Conservation (phyloP, 2,329 filamentous ascomycete species). For the Colletotrichum acutatum region DNA sequence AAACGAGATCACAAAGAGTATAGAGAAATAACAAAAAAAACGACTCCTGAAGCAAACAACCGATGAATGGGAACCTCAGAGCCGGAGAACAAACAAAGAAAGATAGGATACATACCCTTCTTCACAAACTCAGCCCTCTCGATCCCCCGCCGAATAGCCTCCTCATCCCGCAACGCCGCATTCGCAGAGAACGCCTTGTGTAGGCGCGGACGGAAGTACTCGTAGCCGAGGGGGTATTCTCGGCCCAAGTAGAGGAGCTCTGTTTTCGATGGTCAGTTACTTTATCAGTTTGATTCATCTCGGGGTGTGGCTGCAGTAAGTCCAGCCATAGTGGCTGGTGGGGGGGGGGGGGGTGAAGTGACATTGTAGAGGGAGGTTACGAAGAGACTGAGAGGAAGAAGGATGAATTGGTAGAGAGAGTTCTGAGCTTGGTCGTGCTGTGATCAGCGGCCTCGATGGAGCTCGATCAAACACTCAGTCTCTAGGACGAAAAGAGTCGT, state of each 20-base stretch:
- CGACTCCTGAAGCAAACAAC: too few relatives aligned
- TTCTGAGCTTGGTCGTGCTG: too few relatives aligned
- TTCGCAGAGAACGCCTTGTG: conserved; percentile 89
- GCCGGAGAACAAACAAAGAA: not conserved
- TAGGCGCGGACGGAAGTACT: conserved; percentile 83
- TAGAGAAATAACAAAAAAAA: too few relatives aligned
- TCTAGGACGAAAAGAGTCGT: too few relatives aligned
- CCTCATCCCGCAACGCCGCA: conserved; percentile 74
- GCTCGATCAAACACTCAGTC: too few relatives aligned
- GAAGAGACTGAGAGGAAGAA: too few relatives aligned
- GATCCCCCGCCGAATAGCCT: conserved; percentile 80
- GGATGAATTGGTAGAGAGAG: too few relatives aligned
- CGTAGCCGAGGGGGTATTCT: conserved; percentile 85
- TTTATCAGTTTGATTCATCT: not conserved
- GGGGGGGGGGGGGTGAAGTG: too few relatives aligned
- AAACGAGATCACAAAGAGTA: too few relatives aligned
- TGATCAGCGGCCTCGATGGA: too few relatives aligned
- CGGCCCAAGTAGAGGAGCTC: conserved; percentile 87
- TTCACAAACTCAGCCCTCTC: conserved; percentile 87
- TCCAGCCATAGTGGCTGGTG: too few relatives aligned
- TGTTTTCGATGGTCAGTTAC: conserved; percentile 46
- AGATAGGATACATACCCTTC: conserved; percentile 71
- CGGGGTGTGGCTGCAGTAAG: not conserved
- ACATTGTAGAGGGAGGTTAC: not conserved
- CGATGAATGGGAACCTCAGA: too few relatives aligned